These are phyloP conservation scores for Pseudocercospora fijiensis DNA, from an alignment of 2,329 filamentous ascomycete genomes.

Conservation along the genomic window DNA sequence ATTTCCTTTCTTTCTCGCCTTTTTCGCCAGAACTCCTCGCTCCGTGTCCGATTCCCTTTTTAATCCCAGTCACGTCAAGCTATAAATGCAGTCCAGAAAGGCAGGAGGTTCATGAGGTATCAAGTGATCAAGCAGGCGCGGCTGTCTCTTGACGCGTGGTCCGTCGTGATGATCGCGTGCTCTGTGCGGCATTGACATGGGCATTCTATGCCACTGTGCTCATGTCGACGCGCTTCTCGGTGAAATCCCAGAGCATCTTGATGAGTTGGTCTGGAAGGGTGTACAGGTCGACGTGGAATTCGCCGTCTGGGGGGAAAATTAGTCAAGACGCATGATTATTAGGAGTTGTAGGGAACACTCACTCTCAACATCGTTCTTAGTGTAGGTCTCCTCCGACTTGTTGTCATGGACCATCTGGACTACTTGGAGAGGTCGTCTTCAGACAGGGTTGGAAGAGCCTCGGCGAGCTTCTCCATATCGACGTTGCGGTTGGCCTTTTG, in stretches of 20 bases:
- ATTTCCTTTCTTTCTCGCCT: background rate
- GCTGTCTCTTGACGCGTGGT: background rate
- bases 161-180: background rate
- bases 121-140: background rate
- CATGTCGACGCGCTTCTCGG: slow-evolving; percentile 43
- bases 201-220: slow-evolving; percentile 26
- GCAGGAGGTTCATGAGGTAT: too few relatives aligned
- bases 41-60: background rate
- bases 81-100: background rate
- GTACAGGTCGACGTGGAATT: slow-evolving; percentile 97
- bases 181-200: background rate
- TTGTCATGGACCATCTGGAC: slow-evolving; percentile 99
- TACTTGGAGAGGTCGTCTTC: slow-evolving; percentile 94
- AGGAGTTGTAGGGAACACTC: slow-evolving; percentile 15
- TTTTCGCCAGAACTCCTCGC: background rate
- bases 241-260: slow-evolving; percentile 94
- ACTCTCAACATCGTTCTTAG: slow-evolving; percentile 96
- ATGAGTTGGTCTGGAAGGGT: slow-evolving; percentile 88
- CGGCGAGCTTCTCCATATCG: slow-evolving; percentile 96
- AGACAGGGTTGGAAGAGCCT: slow-evolving; percentile 80
- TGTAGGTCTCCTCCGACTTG: slow-evolving; percentile 90
- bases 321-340: slow-evolving; percentile 12
- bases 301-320: slow-evolving; percentile 63
- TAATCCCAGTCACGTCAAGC: background rate
- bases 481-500: slow-evolving; percentile 55